These are phyloP conservation scores for Parmelia sp. DNA, from an alignment of 495 filamentous ascomycete species.

Conservation along the genomic window DNA sequence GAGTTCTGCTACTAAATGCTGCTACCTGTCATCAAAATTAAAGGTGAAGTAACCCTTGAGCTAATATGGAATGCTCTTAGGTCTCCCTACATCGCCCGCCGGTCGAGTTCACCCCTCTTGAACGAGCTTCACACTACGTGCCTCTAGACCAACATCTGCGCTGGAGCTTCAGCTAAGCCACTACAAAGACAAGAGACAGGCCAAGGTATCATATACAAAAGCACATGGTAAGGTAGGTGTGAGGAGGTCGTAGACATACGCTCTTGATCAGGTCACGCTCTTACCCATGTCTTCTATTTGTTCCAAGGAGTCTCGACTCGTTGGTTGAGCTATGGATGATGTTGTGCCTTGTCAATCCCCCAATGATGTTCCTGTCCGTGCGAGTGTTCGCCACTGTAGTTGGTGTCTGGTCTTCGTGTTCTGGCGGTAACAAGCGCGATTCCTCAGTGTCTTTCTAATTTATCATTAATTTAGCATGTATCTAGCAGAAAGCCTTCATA, in stretches of 20 bases:
- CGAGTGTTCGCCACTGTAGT: not conserved
- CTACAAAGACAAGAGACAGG: not conserved
- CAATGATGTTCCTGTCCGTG: not conserved
- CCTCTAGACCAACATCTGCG: not conserved
- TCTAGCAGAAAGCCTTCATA: not conserved
- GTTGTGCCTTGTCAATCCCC: not conserved
- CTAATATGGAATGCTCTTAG: constrained; percentile 4
- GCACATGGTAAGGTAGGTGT: not conserved
- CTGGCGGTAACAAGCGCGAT: not conserved
- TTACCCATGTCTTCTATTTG: not conserved
- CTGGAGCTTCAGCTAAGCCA: not conserved
- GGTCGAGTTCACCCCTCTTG: too few relatives aligned
- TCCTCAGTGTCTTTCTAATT: not conserved
- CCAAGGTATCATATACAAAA: not conserved
- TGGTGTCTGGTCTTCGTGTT: not conserved
- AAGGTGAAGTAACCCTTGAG: not conserved
- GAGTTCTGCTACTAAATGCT: constrained; percentile 2
- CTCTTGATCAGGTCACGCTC: not conserved
- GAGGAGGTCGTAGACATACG: not conserved
- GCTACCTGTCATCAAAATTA: not conserved
- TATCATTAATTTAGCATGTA: not conserved
- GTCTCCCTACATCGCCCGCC: not conserved
- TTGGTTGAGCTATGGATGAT: not conserved
- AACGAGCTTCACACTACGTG: not conserved
- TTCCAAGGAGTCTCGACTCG: not conserved